Base-by-base conservation (phyloP, 306 rosid genomes). In the Castanea crenata region DNA sequence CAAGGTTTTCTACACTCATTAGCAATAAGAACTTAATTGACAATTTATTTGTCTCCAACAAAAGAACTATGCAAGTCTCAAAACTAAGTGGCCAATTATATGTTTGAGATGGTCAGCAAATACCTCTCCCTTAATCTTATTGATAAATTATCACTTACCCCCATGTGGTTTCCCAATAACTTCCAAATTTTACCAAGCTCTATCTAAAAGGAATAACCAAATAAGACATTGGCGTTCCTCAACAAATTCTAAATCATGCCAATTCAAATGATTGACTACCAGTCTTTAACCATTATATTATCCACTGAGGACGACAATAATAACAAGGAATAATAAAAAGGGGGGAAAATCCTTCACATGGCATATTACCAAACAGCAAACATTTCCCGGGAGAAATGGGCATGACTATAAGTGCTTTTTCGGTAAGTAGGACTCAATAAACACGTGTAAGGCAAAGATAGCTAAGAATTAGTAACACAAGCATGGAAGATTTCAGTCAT, bases 401-500 rank as follows among this genome's bases (percentile, higher is more conserved):
- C 21, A 15, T 9, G 49, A 25, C 69, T 23, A 27, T 62, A 27
- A 62, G 12, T 18, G 6, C 38, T 27, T 12, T 62, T 25, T 27
- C 27, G 0, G 68, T 1, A 11, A 25, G 35, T 25, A 23, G 35
- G 27, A 61, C 13, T 19, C 19, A 11, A 61, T 2, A 8, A 79
- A 62, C 58, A 72, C 16, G 6, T 21, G 6, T 49, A 54, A 29
- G 7, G 49, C 31, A 52, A 79, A 57, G 20, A 74, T 2, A 18
- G 68, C 44, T 6, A 32, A 75, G 10, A 69, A 68, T 31, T 41
- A 21, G 35, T 58, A 59, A 67, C 29, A 34, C 72, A 76, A 23
- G 31, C 69, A 78, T 46, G 75, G 55, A 32, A 72, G 78, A 70
- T 31, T 51, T 52, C 15, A 16, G 25, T 75, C 25, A 59, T 13